Conservation (phyloP, 2,329 filamentous ascomycete genomes). For the Colletotrichum sp. region DNA sequence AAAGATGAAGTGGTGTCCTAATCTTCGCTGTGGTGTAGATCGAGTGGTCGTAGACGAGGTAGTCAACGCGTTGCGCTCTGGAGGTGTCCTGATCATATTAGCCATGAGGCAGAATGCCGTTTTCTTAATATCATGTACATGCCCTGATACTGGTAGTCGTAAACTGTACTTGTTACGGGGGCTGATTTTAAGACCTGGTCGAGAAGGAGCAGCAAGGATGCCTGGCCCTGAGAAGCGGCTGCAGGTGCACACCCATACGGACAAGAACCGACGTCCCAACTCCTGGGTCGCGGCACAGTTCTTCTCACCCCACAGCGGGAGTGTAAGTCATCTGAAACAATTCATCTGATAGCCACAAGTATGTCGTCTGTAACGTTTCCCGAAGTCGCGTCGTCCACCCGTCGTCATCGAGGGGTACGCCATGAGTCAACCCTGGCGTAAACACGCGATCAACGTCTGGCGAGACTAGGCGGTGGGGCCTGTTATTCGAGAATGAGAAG, state of each 20-base stretch:
- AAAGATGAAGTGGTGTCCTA: neutral
- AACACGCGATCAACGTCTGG: neutral
- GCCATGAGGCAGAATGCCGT: neutral
- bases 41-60: neutral
- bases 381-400: neutral
- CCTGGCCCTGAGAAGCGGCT: neutral
- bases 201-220: neutral
- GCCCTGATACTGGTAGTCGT: neutral
- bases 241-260: neutral
- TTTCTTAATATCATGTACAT: neutral
- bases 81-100: neutral
- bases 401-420: neutral
- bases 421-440: neutral
- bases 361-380: neutral
- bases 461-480: neutral
- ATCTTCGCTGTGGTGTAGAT: neutral
- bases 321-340: neutral
- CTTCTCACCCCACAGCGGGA: neutral
- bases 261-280: neutral
- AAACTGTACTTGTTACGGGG: neutral
- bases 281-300: neutral
- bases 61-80: neutral
- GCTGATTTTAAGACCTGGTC: neutral
- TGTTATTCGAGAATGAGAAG: neutral
- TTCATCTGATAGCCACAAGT: neutral